Conservation (phyloP, 2,329 filamentous ascomycete genomes). For the Pseudogymnoascus sp. region DNA sequence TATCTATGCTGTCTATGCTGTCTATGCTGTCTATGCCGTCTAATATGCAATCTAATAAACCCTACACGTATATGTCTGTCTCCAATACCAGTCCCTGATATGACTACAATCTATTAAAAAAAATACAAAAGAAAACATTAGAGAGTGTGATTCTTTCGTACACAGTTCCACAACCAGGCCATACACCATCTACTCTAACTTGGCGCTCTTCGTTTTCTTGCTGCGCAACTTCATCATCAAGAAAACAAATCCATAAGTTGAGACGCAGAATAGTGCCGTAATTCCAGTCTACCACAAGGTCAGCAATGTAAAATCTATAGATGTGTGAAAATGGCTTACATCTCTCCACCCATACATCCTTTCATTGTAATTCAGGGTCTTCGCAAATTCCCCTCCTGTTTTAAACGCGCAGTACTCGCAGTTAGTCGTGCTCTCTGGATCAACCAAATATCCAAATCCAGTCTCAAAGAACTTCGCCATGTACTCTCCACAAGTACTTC, state of each 20-base stretch:
- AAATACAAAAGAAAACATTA: constrained; percentile 4
- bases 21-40: neutral
- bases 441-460: constrained; percentile 41
- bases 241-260: constrained; percentile 33
- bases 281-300: constrained; percentile 43
- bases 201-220: constrained; percentile 35
- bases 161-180: constrained; percentile 1
- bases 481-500: constrained; percentile 47
- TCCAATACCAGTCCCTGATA: neutral
- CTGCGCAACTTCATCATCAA: constrained; percentile 37
- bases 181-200: constrained; percentile 14
- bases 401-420: constrained; percentile 56
- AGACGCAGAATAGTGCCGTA: constrained; percentile 34
- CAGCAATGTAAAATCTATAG: constrained; percentile 50
- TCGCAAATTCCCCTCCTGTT: constrained; percentile 49
- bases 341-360: constrained; percentile 61
- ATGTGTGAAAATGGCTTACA: constrained; percentile 22
- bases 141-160: constrained; percentile 8
- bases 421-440: constrained; percentile 45
- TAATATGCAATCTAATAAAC: neutral
- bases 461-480: constrained; percentile 24
- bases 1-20: no score
- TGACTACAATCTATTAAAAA: neutral
- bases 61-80: neutral
- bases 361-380: constrained; percentile 48